Evolutionary conservation across 2,329 filamentous ascomycete genomes (phyloP), one percentile per base, ranked within the genome.

Genomic region (Alternaria brassicicola): DNA sequence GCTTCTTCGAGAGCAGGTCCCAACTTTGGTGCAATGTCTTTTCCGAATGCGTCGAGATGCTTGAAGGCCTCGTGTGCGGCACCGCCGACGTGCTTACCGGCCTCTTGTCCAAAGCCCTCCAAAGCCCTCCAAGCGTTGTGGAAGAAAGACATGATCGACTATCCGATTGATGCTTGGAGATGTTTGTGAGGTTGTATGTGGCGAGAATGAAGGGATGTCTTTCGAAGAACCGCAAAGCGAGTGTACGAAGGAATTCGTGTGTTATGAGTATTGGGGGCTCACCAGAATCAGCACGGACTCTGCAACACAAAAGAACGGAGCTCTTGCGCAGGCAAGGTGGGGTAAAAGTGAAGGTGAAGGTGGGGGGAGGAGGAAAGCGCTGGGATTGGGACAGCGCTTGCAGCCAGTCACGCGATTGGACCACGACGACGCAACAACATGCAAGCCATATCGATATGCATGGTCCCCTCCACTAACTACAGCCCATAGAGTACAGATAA

Each of bases 91-190:
- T 46, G 57, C 23, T 57, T 50, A 8, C 36, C 45, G 4, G 49
- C 54, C 23, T 57, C 48, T 50, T 61, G 43, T 6, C 57, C 42
- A 19, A 53, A 25, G 35, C 17, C 26, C 28, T 48, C 48, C 26
- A 57, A 6, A 6, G 47, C 49, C 26, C 57, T 55, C 53, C 41
- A 42, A 3, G 46, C 46, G 23, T 59, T 12, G 15, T 54, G 13
- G 33, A 59, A 42, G 47, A 59, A 46, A 6, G 35, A 46, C 56
- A 55, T 59, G 21, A 28, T 42, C n/a, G n/a, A 6, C 7, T 12
- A 5, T 9, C 15, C 10, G 35, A 38, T 9, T 38, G 4, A 21
- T 12, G 17, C 17, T 38, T 26, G 8, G 7, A 17, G 15, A 17
- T 28, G 21, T 42, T 12, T n/a, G 7, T 13, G 36, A 12, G 8